Base-by-base conservation (phyloP, 805 yeast genomes). In the Metschnikowia picachoensis region DNA sequence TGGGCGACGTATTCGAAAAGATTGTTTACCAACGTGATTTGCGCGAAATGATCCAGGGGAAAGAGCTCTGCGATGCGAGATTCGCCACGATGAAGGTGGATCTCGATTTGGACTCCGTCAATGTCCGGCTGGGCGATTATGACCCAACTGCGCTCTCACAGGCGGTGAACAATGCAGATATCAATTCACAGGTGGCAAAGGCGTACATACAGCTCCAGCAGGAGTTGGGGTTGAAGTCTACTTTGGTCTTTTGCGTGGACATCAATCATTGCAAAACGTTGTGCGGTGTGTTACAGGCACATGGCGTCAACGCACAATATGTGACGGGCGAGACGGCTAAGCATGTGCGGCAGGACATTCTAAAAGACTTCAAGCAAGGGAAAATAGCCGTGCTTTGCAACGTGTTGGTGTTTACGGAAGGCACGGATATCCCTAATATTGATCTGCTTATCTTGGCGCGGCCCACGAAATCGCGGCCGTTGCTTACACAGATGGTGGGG, bases 381-480 rank as follows among this genome's bases (percentile, higher is more conserved):
- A 60, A 73, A 13, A 72, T 87, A 15, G 79, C 83, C 4, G 95
- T 92, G 0, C 65, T 91, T 29, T 76, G 94, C 67, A 92, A 92
- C 59, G 94, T 96, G 61, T 88, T 86, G 14, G 87, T 91, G 6
- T 84, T 92, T 56, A 91, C 96, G 0, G 98, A 91, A 62, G 98
- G 98, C 0, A 89, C 97, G 0, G 97, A 91, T 66, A 82, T 92
- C 15, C 97, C 97, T 3, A 82, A 82, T 50, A 85, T 90, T 46
- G 97, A 91, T 59, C 82, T 89, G 29, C 68, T 91, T 11, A 70
- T 91, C 28, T 63, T 91, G 30, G 86, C 87, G 3, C 68, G 97
- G 30, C 96, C 97, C 1, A 87, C 97, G 0, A 75, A 74, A 47
- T 90, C 97, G 0, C 67, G 80, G 30, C 79, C 85, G 0, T 65